Evolutionary conservation across 1,284 basidiomycete genomes (phyloP).

Genomic region (Ceratobasidium sp.): DNA sequence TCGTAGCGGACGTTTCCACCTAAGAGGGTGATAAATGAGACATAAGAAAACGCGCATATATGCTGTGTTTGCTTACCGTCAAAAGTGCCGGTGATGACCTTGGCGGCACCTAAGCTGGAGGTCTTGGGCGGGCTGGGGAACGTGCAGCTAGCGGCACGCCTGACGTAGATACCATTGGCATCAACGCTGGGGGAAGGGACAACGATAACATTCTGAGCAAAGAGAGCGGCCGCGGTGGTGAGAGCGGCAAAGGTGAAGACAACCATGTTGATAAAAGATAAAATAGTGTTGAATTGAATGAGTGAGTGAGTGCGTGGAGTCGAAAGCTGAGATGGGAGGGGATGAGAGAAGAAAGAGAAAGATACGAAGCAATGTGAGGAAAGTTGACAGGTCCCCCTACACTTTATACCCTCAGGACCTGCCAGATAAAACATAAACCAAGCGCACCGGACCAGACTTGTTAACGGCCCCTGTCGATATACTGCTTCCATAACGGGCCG

Average conservation of each 20-base stretch:
- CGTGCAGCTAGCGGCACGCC: conserved; percentile 49
- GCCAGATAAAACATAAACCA: conserved; percentile 4
- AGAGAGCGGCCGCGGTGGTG: conserved; percentile 2
- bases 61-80: conserved; percentile 16
- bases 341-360: not conserved
- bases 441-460: not conserved
- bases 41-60: not conserved
- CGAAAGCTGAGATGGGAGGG: not conserved
- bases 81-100: conserved; percentile 53
- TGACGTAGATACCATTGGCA: not conserved
- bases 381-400: not conserved
- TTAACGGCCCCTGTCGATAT: not conserved
- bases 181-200: conserved; percentile 21
- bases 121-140: conserved; percentile 57
- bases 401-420: not conserved
- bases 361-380: conserved; percentile 4
- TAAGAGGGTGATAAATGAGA: not conserved
- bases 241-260: conserved; percentile 16
- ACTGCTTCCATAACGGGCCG: not conserved
- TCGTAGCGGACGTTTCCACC: conserved; percentile 33
- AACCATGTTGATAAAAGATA: conserved; percentile 1
- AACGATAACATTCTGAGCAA: conserved; percentile 17
- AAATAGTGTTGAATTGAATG: not conserved
- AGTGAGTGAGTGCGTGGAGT: conserved; percentile 4
- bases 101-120: conserved; percentile 54